These are phyloP conservation scores for Yamadazyma atmosphaerica DNA, from an alignment of 1,139 yeast species.

Conservation along the genomic window DNA sequence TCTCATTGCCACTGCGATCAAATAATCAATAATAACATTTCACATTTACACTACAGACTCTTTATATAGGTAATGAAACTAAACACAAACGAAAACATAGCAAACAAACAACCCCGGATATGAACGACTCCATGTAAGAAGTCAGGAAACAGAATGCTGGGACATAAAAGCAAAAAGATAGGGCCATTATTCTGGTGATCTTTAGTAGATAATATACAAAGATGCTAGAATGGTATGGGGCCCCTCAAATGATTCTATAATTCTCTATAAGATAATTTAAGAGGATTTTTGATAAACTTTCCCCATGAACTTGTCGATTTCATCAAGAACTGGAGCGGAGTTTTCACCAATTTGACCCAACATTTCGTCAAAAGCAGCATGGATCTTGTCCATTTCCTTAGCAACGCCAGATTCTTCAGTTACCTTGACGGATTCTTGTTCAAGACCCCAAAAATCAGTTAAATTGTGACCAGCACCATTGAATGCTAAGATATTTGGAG, in stretches of 20 bases:
- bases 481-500: conserved; percentile 87
- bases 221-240: background rate
- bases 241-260: background rate
- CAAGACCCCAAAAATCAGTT: conserved; percentile 63
- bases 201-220: background rate
- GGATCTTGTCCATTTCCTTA: no score
- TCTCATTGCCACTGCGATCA: no score
- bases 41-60: background rate
- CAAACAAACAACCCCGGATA: background rate
- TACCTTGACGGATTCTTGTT: conserved; percentile 4
- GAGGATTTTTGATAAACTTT: conserved; percentile 9
- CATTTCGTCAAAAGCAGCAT: conserved; percentile 11
- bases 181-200: background rate
- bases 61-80: background rate
- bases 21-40: background rate
- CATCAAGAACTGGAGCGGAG: conserved; percentile 10
- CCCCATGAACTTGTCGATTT: conserved; percentile 12
- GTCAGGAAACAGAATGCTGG: background rate
- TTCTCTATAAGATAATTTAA: background rate
- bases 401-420: conserved; percentile 7
- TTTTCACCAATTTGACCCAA: conserved; percentile 8
- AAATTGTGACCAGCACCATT: conserved; percentile 91
- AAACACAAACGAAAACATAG: background rate
- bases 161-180: background rate
- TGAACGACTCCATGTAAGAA: no score